Evolutionary conservation across 2,329 filamentous ascomycete species (phyloP).

Genomic region (Claviceps pazoutovae): DNA sequence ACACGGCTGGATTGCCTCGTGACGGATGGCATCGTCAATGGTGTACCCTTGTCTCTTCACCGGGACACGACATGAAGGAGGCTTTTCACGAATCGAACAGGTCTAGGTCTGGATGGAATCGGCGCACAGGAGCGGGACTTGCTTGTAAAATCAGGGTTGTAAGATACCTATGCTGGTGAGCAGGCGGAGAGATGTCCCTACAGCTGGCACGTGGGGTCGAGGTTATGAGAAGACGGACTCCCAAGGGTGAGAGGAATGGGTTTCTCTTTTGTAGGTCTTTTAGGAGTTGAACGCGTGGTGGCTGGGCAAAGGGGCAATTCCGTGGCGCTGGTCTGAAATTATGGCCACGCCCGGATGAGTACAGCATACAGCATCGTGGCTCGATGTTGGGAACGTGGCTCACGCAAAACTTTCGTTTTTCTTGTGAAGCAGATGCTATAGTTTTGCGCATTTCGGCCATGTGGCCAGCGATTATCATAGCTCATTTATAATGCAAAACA

Average conservation of each 20-base stretch:
- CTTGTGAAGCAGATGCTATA: not conserved
- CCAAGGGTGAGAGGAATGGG: not conserved
- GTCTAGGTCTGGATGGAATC: not conserved
- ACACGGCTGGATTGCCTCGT: no score
- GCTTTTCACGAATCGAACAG: not conserved
- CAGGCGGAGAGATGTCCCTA: not conserved
- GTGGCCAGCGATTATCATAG: not conserved
- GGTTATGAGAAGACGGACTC: not conserved
- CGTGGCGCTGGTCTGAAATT: not conserved
- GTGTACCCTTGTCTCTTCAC: not conserved
- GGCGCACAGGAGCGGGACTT: conserved; percentile 2
- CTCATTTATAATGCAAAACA: no score
- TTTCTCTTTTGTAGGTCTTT: not conserved
- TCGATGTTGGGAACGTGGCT: not conserved
- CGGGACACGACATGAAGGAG: not conserved
- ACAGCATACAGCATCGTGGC: not conserved
- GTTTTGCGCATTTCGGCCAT: not conserved
- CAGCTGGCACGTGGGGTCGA: not conserved
- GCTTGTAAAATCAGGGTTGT: conserved; percentile 2
- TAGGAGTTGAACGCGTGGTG: not conserved
- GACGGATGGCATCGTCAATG: no score
- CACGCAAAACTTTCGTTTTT: not conserved
- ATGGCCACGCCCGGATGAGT: not conserved
- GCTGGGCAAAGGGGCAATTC: not conserved
- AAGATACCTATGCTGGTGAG: not conserved